These are phyloP conservation scores for Dactylella cylindrospora DNA, from an alignment of 2,329 filamentous ascomycete species.

Conservation along the genomic window DNA sequence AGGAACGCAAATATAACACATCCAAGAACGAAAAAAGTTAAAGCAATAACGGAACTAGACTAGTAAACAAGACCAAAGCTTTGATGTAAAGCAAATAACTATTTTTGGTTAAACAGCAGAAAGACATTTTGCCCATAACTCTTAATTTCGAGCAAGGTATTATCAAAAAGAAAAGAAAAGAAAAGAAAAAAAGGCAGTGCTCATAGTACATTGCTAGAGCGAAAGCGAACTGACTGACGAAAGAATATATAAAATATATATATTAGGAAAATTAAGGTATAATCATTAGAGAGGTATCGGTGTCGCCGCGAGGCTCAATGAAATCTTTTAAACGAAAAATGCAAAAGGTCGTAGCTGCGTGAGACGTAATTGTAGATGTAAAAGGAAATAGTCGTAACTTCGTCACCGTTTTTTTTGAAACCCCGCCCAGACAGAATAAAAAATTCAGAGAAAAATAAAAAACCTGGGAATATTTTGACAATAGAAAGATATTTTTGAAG, in stretches of 20 bases:
- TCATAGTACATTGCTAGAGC: conserved; percentile 35
- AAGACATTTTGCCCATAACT: no score
- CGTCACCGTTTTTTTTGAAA: conserved; percentile 44
- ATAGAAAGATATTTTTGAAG: conserved; percentile 43
- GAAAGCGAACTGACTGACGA: conserved; percentile 11
- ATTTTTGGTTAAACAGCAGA: no score
- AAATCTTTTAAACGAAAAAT: conserved; percentile 46
- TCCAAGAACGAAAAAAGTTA: conserved; percentile 32
- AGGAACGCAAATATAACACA: conserved; percentile 36
- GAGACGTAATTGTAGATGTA: conserved; percentile 43
- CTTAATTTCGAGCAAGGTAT: no score
- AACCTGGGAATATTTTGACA: conserved; percentile 47
- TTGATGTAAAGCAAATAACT: no score
- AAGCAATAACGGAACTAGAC: conserved; percentile 13
- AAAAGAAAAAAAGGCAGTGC: conserved; percentile 26
- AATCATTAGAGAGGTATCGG: conserved; percentile 45
- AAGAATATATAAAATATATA: no score
- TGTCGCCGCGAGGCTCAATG: conserved; percentile 44
- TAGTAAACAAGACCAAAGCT: no score
- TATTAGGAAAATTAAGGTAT: conserved; percentile 45
- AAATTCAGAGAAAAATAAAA: conserved; percentile 49
- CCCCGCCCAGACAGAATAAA: conserved; percentile 46
- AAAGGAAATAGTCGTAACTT: conserved; percentile 46
- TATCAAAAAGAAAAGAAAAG: conserved; percentile 1
- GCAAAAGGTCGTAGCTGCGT: conserved; percentile 41